Conservation (phyloP, 2,329 filamentous ascomycete species). For the Fusarium tanahbumbuense region DNA sequence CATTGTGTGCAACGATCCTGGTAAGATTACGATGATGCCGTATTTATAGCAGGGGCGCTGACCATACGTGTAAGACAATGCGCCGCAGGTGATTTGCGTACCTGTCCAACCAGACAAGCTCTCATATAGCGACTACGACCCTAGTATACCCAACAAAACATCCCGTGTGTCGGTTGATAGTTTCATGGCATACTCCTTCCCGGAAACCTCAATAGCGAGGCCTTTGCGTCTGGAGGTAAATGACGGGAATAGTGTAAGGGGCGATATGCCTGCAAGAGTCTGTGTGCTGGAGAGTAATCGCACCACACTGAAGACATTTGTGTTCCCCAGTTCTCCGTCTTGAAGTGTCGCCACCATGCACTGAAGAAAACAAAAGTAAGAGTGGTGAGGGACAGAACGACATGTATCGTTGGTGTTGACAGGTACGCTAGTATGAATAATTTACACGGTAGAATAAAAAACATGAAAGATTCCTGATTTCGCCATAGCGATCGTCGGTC, state of each 20-base stretch:
- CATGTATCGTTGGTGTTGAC: slow-evolving; percentile 12
- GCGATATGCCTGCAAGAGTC: slow-evolving; percentile 61
- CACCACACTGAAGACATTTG: slow-evolving; percentile 61
- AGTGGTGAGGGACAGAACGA: neutral
- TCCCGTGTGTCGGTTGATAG: slow-evolving; percentile 21
- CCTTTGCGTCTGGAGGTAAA: slow-evolving; percentile 66
- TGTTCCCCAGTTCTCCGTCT: slow-evolving; percentile 46
- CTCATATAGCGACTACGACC: slow-evolving; percentile 53
- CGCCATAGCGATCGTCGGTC: neutral
- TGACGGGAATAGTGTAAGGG: slow-evolving; percentile 56
- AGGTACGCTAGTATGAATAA: slow-evolving; percentile 40
- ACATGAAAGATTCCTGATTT: neutral
- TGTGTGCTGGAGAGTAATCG: slow-evolving; percentile 63
- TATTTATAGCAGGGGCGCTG: neutral
- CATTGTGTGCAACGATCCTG: slow-evolving; percentile 62
- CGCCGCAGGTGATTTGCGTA: slow-evolving; percentile 48
- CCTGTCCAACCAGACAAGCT: slow-evolving; percentile 54
- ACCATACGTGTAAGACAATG: slow-evolving; percentile 39
- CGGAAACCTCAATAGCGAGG: slow-evolving; percentile 43
- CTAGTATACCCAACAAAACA: slow-evolving; percentile 18
- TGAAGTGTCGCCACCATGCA: neutral
- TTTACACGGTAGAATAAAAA: slow-evolving; percentile 34
- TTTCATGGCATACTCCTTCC: slow-evolving; percentile 45
- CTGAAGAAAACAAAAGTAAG: neutral
- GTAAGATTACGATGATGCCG: slow-evolving; percentile 43